Percentiles rank a stretch among this genome's conserved stretches.
These are phyloP conservation scores for Lactarius pseudohatsudake DNA, from an alignment of 768 basidiomycete genomes.

Conservation along the genomic window DNA sequence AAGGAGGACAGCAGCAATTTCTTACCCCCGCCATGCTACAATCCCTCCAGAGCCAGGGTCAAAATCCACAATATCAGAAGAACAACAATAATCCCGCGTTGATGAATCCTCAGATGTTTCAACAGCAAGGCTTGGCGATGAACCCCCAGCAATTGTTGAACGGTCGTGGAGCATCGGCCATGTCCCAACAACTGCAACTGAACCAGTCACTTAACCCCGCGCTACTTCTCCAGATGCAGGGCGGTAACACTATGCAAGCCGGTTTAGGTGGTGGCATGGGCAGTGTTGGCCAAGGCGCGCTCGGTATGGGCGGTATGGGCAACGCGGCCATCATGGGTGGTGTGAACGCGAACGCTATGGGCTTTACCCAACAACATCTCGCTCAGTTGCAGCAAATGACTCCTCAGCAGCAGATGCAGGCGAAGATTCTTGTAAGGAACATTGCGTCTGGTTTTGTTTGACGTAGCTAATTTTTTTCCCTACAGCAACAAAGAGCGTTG, in stretches of 20 bases:
- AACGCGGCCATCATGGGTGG: slow-evolving; percentile 26
- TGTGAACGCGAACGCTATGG: slow-evolving; percentile 27
- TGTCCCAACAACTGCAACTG: slow-evolving; percentile 27
- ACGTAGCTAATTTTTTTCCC: not conserved
- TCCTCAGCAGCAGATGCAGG: slow-evolving; percentile 25
- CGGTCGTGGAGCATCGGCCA: slow-evolving; percentile 19
- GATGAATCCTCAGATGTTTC: slow-evolving; percentile 26
- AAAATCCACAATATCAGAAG: slow-evolving; percentile 28
- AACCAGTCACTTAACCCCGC: slow-evolving; percentile 25
- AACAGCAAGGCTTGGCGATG: slow-evolving; percentile 23
- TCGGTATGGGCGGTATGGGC: slow-evolving; percentile 25
- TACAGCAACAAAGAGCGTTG: slow-evolving; percentile 24
- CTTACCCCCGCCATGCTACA: slow-evolving; percentile 25
- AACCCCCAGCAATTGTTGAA: slow-evolving; percentile 27
- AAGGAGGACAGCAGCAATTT: slow-evolving; percentile 26
- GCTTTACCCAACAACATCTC: slow-evolving; percentile 22
- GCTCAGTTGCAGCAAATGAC: slow-evolving; percentile 26
- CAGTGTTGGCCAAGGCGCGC: slow-evolving; percentile 30
- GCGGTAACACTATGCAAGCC: slow-evolving; percentile 18
- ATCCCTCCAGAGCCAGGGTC: slow-evolving; percentile 23
- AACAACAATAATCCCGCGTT: slow-evolving; percentile 23
- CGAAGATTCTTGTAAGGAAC: slow-evolving; percentile 20
- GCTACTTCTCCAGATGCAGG: slow-evolving; percentile 27
- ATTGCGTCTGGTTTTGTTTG: not conserved
- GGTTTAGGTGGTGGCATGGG: slow-evolving; percentile 27